Evolutionary conservation across 768 basidiomycete genomes (phyloP).

Genomic region (Termitomyces bulborhizus): DNA sequence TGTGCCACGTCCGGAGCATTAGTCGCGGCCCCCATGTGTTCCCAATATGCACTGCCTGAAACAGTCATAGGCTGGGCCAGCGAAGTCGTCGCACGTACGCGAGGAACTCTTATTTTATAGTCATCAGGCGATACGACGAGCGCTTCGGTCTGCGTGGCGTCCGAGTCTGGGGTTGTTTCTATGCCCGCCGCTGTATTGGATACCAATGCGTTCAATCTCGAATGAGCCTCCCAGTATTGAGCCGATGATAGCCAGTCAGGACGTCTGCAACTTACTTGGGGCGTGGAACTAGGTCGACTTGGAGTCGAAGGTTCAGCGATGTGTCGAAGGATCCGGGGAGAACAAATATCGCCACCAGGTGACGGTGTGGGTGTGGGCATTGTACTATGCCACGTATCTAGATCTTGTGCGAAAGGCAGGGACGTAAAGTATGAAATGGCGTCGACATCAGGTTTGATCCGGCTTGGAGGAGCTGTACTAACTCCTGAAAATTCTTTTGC

Average conservation of each 20-base stretch:
- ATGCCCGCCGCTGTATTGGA: neutral
- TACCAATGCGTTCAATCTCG: neutral
- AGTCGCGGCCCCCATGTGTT: neutral
- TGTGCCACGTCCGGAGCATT: neutral
- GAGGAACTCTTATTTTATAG: neutral
- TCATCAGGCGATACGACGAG: neutral
- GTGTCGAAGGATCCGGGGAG: neutral
- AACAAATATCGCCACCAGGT: neutral
- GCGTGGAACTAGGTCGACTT: neutral
- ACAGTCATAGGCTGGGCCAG: neutral
- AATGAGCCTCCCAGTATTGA: neutral
- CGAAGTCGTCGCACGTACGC: neutral
- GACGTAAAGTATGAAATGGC: neutral
- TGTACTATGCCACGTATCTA: neutral
- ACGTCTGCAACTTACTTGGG: neutral
- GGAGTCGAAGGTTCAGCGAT: neutral
- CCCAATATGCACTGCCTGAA: neutral
- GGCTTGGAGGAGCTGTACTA: neutral
- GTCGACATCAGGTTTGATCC: neutral
- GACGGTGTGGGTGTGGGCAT: neutral
- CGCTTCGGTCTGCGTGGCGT: neutral
- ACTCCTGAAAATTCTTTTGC: neutral
- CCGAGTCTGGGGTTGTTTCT: neutral
- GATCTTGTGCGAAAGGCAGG: neutral
- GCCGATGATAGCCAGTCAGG: conserved; percentile 1